A percentile compares a stretch with the other conserved stretches of the same genome.
phyloP scores from a whole-genome alignment of 371 early-diverging fungal species.

The Apophysomyces elegans region DNA sequence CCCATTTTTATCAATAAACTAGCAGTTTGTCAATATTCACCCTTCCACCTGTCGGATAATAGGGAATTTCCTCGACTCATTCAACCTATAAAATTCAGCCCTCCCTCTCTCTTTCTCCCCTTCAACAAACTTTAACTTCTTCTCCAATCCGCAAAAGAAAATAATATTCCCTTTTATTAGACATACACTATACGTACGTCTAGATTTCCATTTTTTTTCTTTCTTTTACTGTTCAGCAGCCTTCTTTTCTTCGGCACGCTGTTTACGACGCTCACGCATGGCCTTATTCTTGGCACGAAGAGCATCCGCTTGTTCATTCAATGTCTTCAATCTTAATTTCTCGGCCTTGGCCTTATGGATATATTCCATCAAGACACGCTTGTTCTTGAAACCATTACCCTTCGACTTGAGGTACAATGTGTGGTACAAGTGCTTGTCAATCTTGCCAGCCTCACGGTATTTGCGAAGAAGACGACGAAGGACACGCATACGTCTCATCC shows the following conservation, averaged over 20 bases:
- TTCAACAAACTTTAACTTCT: not conserved
- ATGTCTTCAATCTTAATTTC: constrained; percentile 92
- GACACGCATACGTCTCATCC: constrained; percentile 99
- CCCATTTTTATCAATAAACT: too few species aligned
- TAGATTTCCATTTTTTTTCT: not conserved
- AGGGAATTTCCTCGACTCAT: too few species aligned
- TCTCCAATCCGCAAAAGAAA: not conserved
- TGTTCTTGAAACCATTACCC: constrained; percentile 99
- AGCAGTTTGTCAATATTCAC: too few species aligned
- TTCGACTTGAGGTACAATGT: constrained; percentile 97
- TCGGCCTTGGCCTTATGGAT: constrained; percentile 99
- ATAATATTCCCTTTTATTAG: too few species aligned
- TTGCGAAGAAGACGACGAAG: constrained; percentile 97
- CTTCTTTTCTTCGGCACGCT: constrained; percentile 84
- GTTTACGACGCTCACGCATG: constrained; percentile 91
- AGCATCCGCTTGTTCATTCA: constrained; percentile 98
- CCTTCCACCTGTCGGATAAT: too few species aligned
- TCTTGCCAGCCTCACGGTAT: constrained; percentile 97
- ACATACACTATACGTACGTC: not conserved
- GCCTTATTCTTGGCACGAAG: constrained; percentile 96
- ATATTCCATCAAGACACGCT: constrained; percentile 99
- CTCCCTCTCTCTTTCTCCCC: too few species aligned
- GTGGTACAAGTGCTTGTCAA: constrained; percentile 99
- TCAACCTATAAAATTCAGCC: too few species aligned
- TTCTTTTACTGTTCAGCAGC: constrained; percentile 52